These are phyloP conservation scores for Lichina pygmaea DNA, from an alignment of 495 filamentous ascomycete species.

Conservation along the genomic window DNA sequence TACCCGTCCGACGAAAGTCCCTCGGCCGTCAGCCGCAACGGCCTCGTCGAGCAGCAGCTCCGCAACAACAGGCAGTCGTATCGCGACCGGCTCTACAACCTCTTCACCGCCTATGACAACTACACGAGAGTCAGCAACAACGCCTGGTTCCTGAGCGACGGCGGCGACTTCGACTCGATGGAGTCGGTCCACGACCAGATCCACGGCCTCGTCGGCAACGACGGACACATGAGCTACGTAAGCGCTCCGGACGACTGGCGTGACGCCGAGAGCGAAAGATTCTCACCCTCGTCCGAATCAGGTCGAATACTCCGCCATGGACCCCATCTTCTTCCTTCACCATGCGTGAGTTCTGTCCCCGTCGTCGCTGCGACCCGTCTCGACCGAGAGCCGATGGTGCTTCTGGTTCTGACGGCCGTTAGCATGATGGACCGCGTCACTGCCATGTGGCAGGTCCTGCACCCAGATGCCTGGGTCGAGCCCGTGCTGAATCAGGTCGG, in stretches of 20 bases:
- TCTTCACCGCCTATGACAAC: slow-evolving; percentile 28
- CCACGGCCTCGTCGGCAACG: slow-evolving; percentile 23
- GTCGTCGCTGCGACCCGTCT: too few relatives aligned
- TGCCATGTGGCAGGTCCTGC: slow-evolving; percentile 43
- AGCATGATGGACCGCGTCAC: slow-evolving; percentile 39
- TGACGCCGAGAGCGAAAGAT: too few relatives aligned
- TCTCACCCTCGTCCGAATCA: too few relatives aligned
- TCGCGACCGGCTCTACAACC: slow-evolving; percentile 27
- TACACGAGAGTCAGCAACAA: slow-evolving; percentile 32
- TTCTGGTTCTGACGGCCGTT: slow-evolving; percentile 5
- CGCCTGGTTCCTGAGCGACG: slow-evolving; percentile 16
- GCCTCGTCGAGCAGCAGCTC: slow-evolving; percentile 18
- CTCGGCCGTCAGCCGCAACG: slow-evolving; percentile 23
- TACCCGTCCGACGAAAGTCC: slow-evolving; percentile 16
- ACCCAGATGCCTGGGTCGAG: slow-evolving; percentile 28
- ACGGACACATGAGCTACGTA: slow-evolving; percentile 34
- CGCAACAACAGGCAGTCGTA: slow-evolving; percentile 18
- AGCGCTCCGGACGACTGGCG: too few relatives aligned
- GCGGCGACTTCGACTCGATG: slow-evolving; percentile 21
- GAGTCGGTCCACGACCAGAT: slow-evolving; percentile 39
- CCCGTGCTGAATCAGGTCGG: slow-evolving; percentile 17
- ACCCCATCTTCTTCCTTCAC: slow-evolving; percentile 52
- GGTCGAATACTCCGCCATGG: slow-evolving; percentile 39
- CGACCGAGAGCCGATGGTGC: too few relatives aligned
- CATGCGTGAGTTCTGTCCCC: slow-evolving; percentile 11